A percentile compares a stretch with the other conserved stretches of the same genome.
Evolutionary conservation across 192 early-diverging fungal species (phyloP).

Genomic region (Umbelopsis sp.): DNA sequence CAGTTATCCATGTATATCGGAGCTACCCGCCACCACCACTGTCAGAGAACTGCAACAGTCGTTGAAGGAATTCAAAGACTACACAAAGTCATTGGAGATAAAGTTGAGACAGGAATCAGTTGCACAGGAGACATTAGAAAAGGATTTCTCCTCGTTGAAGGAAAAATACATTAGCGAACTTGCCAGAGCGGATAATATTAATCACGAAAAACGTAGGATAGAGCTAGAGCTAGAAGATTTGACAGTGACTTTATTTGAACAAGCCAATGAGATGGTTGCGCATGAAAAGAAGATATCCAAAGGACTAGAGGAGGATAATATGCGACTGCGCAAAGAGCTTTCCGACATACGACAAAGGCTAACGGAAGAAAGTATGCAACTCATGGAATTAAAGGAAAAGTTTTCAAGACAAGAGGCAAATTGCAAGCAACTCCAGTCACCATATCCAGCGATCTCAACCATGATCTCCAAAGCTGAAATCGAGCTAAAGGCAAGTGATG

Average conservation of each 20-base stretch:
- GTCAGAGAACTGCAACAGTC: not conserved
- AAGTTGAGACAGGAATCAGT: slow-evolving; percentile 63
- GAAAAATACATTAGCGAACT: slow-evolving; percentile 81
- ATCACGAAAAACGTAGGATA: slow-evolving; percentile 84
- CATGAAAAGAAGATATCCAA: slow-evolving; percentile 55
- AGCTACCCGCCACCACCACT: not conserved
- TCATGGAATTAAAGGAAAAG: slow-evolving; percentile 75
- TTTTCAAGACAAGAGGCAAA: slow-evolving; percentile 31
- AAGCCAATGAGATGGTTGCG: slow-evolving; percentile 92
- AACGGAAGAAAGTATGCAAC: slow-evolving; percentile 74
- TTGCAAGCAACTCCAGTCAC: slow-evolving; percentile 36
- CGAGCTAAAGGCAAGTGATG: slow-evolving; percentile 9
- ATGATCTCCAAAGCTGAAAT: not conserved
- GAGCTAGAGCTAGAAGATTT: slow-evolving; percentile 95
- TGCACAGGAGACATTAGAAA: slow-evolving; percentile 61
- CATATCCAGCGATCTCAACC: not conserved
- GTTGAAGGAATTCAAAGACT: not conserved
- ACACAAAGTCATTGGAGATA: slow-evolving; percentile 46
- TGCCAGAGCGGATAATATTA: slow-evolving; percentile 79
- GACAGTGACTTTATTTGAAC: slow-evolving; percentile 83
- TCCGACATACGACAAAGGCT: slow-evolving; percentile 60
- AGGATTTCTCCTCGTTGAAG: slow-evolving; percentile 65
- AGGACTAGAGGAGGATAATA: slow-evolving; percentile 55
- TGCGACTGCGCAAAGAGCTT: slow-evolving; percentile 61
- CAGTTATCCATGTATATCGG: not conserved